Evolutionary conservation across 805 yeast species (phyloP).

Genomic region (Candida sphagnicola): DNA sequence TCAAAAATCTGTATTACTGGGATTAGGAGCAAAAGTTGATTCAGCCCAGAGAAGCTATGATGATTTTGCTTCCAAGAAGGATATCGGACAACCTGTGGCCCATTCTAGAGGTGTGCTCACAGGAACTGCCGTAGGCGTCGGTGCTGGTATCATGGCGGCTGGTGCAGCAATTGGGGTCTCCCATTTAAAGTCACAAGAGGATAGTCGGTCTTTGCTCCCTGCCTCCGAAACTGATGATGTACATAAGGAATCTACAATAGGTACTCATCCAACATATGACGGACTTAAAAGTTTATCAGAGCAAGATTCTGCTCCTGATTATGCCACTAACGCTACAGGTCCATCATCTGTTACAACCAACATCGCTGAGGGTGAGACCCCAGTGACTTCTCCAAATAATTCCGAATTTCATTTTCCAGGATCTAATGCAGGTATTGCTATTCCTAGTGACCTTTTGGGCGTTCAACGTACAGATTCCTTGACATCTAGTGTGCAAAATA

Average conservation of each 20-base stretch:
- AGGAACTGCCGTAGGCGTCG: conserved; percentile 11
- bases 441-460: conserved; percentile 39
- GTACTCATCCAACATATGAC: conserved; percentile 5
- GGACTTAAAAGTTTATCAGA: conserved; percentile 33
- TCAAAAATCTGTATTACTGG: conserved; percentile 1
- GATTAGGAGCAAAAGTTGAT: not conserved
- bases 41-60: not conserved
- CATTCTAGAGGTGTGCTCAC: conserved; percentile 13
- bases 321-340: conserved; percentile 26
- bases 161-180: conserved; percentile 5
- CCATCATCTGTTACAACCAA: conserved; percentile 32
- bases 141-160: conserved; percentile 16
- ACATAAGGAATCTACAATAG: conserved; percentile 5
- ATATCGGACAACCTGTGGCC: not conserved
- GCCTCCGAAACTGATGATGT: no score
- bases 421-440: conserved; percentile 33
- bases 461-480: conserved; percentile 71
- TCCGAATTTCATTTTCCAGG: conserved; percentile 46
- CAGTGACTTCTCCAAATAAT: conserved; percentile 44
- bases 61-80: not conserved
- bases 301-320: conserved; percentile 15
- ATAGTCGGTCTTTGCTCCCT: no score
- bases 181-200: not conserved
- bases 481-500: conserved; percentile 88
- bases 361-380: conserved; percentile 35